Conservation (phyloP, 441 rosid species). For the Euphorbia corollata region DNA sequence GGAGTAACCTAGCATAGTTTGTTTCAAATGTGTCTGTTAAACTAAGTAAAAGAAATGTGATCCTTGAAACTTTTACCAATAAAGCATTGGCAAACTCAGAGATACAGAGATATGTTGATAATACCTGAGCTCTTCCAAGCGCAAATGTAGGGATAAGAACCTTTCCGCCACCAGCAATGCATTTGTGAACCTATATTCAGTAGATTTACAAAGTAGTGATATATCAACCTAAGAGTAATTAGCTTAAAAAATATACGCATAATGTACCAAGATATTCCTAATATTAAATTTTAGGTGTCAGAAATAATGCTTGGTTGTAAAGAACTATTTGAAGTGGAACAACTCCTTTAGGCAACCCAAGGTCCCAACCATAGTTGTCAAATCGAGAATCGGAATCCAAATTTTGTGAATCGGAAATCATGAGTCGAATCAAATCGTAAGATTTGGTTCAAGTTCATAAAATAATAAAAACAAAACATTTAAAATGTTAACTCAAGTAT, state of each 20-base stretch:
- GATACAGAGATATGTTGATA: slow-evolving; percentile 2
- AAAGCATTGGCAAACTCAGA: neutral
- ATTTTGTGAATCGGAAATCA: too few species aligned
- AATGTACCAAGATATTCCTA: neutral
- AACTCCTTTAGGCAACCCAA: neutral
- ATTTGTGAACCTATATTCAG: slow-evolving; percentile 64
- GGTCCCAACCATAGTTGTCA: too few species aligned
- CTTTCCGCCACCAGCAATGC: slow-evolving; percentile 91
- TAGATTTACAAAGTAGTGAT: slow-evolving; percentile 5
- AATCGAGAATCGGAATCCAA: too few species aligned
- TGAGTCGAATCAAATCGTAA: too few species aligned
- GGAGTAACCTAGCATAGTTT: neutral
- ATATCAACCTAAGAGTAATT: neutral
- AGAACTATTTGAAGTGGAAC: neutral
- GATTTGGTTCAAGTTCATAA: too few species aligned
- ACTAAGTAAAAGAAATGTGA: neutral
- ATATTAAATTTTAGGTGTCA: neutral
- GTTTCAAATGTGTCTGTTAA: neutral
- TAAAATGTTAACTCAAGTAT: too few species aligned
- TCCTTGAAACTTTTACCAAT: neutral
- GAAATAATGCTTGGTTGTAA: neutral
- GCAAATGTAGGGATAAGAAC: slow-evolving; percentile 96
- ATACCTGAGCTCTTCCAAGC: slow-evolving; percentile 96
- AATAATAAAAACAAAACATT: too few species aligned
- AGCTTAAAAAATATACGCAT: neutral